Evolutionary conservation across 2,329 filamentous ascomycete genomes (phyloP).

Genomic region (Aspergillus hortae): DNA sequence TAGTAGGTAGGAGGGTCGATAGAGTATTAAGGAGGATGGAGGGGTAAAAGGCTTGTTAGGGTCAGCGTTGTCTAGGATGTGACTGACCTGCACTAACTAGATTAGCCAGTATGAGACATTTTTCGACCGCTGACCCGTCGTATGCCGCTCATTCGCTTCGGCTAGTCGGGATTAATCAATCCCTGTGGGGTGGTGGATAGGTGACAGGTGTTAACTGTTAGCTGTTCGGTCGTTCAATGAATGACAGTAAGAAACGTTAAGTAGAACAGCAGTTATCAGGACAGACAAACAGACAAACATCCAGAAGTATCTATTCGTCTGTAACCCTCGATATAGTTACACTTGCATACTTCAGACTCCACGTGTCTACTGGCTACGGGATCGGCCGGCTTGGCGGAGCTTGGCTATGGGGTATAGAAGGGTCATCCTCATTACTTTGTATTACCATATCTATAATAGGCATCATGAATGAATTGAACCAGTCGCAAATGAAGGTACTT

Average conservation of each 20-base stretch:
- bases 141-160: neutral
- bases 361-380: slow-evolving; percentile 2
- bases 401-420: neutral
- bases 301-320: too few relatives aligned
- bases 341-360: neutral
- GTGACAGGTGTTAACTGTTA: too few relatives aligned
- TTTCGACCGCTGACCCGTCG: neutral
- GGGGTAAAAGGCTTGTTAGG: too few relatives aligned
- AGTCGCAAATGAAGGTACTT: neutral
- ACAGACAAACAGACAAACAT: neutral
- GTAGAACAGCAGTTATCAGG: too few relatives aligned
- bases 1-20: neutral
- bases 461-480: neutral
- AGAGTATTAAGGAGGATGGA: neutral
- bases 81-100: neutral
- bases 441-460: too few relatives aligned
- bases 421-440: too few relatives aligned
- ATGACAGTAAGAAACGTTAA: too few relatives aligned
- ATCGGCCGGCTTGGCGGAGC: slow-evolving; percentile 21
- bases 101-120: too few relatives aligned
- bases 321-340: too few relatives aligned
- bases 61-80: neutral
- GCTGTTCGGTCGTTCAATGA: too few relatives aligned
- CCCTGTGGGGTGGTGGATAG: too few relatives aligned
- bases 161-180: too few relatives aligned